Evolutionary conservation across 2,329 filamentous ascomycete species (phyloP), one percentile per base, ranked within the genome.

Genomic region (Pseudopithomyces maydicus): DNA sequence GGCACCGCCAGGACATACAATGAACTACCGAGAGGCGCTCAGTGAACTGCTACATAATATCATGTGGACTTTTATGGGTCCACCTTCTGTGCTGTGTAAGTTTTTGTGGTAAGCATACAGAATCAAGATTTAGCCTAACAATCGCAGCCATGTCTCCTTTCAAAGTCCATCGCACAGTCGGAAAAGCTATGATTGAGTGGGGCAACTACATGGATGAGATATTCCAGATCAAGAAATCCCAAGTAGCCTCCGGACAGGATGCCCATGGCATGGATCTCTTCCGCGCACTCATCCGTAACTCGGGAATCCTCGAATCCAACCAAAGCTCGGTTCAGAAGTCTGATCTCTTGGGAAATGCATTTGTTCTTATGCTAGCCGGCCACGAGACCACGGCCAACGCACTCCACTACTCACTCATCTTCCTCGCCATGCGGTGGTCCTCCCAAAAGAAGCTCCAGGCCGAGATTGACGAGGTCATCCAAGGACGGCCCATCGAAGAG

Each of bases 351-450:
- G 89, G 89, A 49, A 92, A 92, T 68, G 86, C 89, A 20, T 84
- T 84, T 57, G 80, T 84, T 47, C 77, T 85, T 58, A 82, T 84
- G 58, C 80, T 93, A 1, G 90, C 91, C 0, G 91, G 91, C 12
- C 90, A 95, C 74, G 91, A 95, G 74, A 93, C 90, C 1, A 90
- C 90, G 1, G 90, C 90, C 46, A 91, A 90, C 73, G 84, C 85
- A 3, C 80, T 92, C 38, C 88, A 93, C 75, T 92, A 90, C 70
- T 82, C 86, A 2, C 75, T 92, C 3, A 71, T 91, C 35, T 82
- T 86, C 64, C 82, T 94, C 6, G 90, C 90, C 14, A 83, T 86
- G 65, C 83, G 88, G 65, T 85, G 85, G 6, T 74, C 79, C 1
- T 83, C 83, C 1, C 91, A 95, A 69, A 82, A 84, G 22, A 80